Evolutionary conservation across 2,329 filamentous ascomycete genomes (phyloP), one percentile per base, ranked within the genome.

Genomic region (Apiospora kogelbergensis): DNA sequence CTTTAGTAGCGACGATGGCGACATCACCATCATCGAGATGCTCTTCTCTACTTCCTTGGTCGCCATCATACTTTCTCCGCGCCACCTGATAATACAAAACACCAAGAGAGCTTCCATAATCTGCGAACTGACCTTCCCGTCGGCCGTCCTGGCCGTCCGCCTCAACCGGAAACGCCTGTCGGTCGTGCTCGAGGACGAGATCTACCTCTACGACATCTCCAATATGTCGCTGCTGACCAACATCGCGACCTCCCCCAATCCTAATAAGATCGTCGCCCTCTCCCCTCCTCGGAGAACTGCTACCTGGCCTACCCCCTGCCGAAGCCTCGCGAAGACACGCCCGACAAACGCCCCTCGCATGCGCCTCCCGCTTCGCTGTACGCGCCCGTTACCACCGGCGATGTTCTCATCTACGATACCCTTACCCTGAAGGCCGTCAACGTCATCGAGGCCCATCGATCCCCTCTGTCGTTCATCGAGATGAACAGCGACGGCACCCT

Each of bases 121-220:
- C 80, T 99, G 96, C 88, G 96, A 99, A 81, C 92, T 99, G 78
- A 98, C 95, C 3, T 99, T 99, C 76, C 95, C 95, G 15, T 97
- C 95, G n/a, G 94, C 95, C 65, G 94, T 99, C 13, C 88, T 98
- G 48, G 95, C 95, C 24, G 94, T 99, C 70, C 93, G 95, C 73
- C 85, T 99, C 76, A 99, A 99, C 80, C 89, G 96, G 74, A 98
- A 98, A 81, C 91, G 96, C 45, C 87, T 99, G 33, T 94, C 96
- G 15, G 95, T 99, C 41, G 91, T 98, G 17, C 87, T 98, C 68
- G 96, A 99, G 79, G 94, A 97, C 75, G 93, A 97, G 79, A 97
- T 98, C 71, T 99, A 98, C 81, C 88, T 99, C 65, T 99, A 99
- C 83, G 96, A 99, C 80, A 98, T 99, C 73, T 94, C 95, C 81